These are phyloP conservation scores for Royoungia palumana DNA, from an alignment of 768 basidiomycete genomes.

Conservation along the genomic window DNA sequence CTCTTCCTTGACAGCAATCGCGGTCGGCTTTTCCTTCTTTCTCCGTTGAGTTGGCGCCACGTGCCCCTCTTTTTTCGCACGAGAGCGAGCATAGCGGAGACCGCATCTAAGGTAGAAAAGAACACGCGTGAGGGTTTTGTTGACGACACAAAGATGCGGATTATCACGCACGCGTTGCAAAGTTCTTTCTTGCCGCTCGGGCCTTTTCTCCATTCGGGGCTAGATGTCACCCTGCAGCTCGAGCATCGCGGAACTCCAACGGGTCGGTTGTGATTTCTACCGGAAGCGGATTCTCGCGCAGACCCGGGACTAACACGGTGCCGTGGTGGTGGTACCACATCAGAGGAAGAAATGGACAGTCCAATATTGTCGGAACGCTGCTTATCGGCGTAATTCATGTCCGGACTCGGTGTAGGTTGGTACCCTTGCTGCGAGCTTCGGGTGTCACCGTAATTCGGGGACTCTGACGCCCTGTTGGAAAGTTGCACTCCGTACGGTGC, in stretches of 20 bases:
- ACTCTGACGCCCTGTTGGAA: conserved; percentile 41
- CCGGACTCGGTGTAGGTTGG: conserved; percentile 37
- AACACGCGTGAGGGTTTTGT: conserved; percentile 21
- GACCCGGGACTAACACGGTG: conserved; percentile 54
- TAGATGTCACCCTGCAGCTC: conserved; percentile 76
- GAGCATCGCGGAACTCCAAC: conserved; percentile 69
- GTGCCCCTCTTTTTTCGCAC: conserved; percentile 83
- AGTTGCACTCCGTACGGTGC: conserved; percentile 24
- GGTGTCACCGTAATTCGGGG: conserved; percentile 25
- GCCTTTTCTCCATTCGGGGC: conserved; percentile 91
- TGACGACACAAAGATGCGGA: conserved; percentile 12
- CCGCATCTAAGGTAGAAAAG: conserved; percentile 56
- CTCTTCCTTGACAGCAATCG: conserved; percentile 28
- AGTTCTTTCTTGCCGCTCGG: conserved; percentile 88
- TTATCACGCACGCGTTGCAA: conserved; percentile 78
- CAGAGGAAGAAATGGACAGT: conserved; percentile 30
- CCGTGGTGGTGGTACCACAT: conserved; percentile 54
- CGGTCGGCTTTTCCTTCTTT: conserved; percentile 54
- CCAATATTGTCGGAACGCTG: conserved; percentile 31
- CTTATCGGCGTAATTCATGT: conserved; percentile 36
- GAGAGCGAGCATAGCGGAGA: conserved; percentile 79
- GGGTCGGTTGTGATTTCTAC: conserved; percentile 57
- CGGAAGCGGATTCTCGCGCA: conserved; percentile 43
- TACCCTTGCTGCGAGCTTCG: conserved; percentile 36
- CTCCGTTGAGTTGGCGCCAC: conserved; percentile 48